Base-by-base conservation (phyloP, 805 yeast species). In the Ogataea pini region DNA sequence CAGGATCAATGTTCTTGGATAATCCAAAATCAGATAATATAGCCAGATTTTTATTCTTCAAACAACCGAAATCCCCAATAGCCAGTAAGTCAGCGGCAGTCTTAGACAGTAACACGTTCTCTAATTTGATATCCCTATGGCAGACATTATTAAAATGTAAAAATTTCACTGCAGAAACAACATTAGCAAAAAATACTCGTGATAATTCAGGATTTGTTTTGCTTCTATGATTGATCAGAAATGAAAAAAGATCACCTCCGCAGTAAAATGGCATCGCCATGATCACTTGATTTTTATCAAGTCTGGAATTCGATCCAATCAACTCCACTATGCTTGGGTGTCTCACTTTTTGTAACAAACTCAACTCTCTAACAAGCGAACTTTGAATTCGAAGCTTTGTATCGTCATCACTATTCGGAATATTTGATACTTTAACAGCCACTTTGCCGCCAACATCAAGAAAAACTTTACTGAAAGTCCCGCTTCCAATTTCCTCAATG, bases 81-180 rank as follows among this genome's bases (percentile, higher is more conserved):
- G 44, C 17, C 10, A 54, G 47, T 62, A 76, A 47, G 22, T 69
- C 72, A 1, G 65, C 66, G 3, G 70, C 61, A 0, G 72, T 60
- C 36, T 69, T 60, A 8, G 62, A 68, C 16, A 76, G 61, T n/a
- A 89, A 66, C 1, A 89, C 73, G 59, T 90, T 94, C 59, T 94
- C 99, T 38, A 92, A 72, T 69, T 94, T 94, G 57, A 94, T 78
- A 62, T 94, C 99, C 50, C 98, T 80, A 67, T 94, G 99, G 7
- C 91, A 88, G 22, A 91, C 79, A 50, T 77, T 67, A 47, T 78
- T 69, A 3, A 64, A 59, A 64, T 94, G 99, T 45, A 92, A 69
- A 61, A 86, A 89, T 19, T 75, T 71, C 2, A 90, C 82, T 0
- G 96, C 92, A 9, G 76, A 63, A 3, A 82, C 78, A 1, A 88